Percentiles rank a stretch among this genome's conserved stretches.
These are phyloP conservation scores for Colletotrichum sp. DNA, from an alignment of 2,329 filamentous ascomycete genomes.

Conservation along the genomic window DNA sequence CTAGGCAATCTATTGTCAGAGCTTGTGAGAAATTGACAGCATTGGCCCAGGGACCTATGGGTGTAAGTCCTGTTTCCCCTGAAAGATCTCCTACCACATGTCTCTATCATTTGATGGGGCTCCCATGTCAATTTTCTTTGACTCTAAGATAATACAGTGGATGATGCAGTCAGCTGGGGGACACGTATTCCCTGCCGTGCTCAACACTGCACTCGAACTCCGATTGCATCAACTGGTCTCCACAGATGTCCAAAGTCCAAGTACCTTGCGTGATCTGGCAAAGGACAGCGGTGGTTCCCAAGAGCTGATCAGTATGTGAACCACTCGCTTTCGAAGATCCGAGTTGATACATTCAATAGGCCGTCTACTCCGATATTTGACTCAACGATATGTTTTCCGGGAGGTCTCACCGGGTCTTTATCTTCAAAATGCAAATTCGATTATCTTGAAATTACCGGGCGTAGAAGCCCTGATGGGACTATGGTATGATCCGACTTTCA, in stretches of 20 bases:
- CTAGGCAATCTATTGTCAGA: not conserved
- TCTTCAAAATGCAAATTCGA: not conserved
- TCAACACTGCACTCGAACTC: not conserved
- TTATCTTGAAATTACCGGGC: not conserved
- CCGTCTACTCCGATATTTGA: not conserved
- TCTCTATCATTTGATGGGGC: accelerated
- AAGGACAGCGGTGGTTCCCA: not conserved
- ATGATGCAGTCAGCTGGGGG: not conserved
- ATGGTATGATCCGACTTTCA: not conserved
- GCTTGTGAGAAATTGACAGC: not conserved
- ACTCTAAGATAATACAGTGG: not conserved
- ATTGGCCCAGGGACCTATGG: not conserved
- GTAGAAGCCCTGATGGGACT: not conserved
- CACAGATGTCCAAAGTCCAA: not conserved
- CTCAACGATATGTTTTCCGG: not conserved
- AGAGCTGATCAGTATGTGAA: not conserved
- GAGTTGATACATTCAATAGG: not conserved
- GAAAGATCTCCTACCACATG: not conserved
- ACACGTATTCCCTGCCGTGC: not conserved
- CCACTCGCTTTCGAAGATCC: not conserved
- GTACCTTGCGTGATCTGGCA: not conserved
- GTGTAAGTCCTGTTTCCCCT: not conserved
- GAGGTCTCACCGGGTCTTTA: not conserved
- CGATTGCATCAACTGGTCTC: not conserved
- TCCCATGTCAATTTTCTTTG: not conserved